Conservation (phyloP, 2,329 filamentous ascomycete genomes). For the Penicillium sp. region DNA sequence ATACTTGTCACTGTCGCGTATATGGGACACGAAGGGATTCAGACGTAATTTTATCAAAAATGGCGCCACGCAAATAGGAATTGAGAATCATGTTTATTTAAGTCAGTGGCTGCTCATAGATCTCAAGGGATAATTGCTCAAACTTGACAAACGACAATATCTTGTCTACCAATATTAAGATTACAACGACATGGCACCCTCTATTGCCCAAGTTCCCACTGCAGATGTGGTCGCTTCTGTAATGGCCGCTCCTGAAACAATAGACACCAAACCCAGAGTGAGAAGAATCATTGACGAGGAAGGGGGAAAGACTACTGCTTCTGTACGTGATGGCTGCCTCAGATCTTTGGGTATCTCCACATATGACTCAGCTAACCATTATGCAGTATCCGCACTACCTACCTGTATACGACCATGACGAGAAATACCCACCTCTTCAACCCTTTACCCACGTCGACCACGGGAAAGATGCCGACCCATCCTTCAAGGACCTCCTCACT, state of each 20-base stretch:
- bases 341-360: background rate
- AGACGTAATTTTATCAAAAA: background rate
- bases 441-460: conserved; percentile 44
- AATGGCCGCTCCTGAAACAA: conserved; percentile 1
- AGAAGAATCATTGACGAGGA: conserved; percentile 25
- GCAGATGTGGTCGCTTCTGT: conserved; percentile 14
- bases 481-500: conserved; percentile 43
- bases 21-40: background rate
- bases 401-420: conserved; percentile 22
- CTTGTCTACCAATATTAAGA: too few species aligned
- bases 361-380: background rate
- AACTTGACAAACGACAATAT: background rate
- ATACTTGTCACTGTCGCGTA: background rate
- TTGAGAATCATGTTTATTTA: background rate
- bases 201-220: conserved; percentile 13
- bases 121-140: background rate
- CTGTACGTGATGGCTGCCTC: conserved; percentile 8
- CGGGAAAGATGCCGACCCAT: conserved; percentile 43
- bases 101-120: background rate
- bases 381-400: conserved; percentile 28
- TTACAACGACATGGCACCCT: conserved; percentile 17
- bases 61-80: background rate
- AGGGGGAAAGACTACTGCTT: conserved; percentile 23
- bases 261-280: conserved; percentile 13
- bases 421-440: conserved; percentile 40